phyloP scores from a whole-genome alignment of 2,329 filamentous ascomycete genomes.

The Neonectria ditissima region DNA sequence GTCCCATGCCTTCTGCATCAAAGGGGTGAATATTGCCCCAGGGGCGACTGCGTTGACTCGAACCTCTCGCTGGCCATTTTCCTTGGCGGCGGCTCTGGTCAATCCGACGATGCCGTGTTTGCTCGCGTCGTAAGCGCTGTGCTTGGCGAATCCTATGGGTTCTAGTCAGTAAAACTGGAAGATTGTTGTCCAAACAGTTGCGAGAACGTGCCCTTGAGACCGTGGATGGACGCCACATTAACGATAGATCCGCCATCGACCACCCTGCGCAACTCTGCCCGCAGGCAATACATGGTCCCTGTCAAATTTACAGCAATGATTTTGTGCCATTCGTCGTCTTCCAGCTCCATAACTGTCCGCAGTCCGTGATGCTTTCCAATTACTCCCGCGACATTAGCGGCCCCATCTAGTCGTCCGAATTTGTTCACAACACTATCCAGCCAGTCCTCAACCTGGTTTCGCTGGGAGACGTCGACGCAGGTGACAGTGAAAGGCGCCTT shows the following conservation, averaged over 20 bases:
- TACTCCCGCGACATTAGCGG: constrained; percentile 67
- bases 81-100: constrained; percentile 52
- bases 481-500: constrained; percentile 49
- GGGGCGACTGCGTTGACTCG: constrained; percentile 61
- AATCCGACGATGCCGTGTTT: constrained; percentile 54
- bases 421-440: constrained; percentile 58
- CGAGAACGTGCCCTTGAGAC: constrained; percentile 56
- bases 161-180: constrained; percentile 29
- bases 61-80: constrained; percentile 57
- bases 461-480: constrained; percentile 62
- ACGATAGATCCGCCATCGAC: constrained; percentile 66
- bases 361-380: constrained; percentile 59
- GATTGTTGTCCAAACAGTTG: constrained; percentile 2
- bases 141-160: constrained; percentile 48
- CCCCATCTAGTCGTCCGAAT: constrained; percentile 65
- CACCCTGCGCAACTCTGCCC: constrained; percentile 57
- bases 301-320: constrained; percentile 63
- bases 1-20: constrained; percentile 60
- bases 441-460: constrained; percentile 63
- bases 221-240: constrained; percentile 63
- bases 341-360: constrained; percentile 55
- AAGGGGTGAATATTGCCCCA: constrained; percentile 62
- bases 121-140: constrained; percentile 54
- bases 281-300: constrained; percentile 64
- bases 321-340: constrained; percentile 61